Evolutionary conservation across 148 eudicot species (phyloP).

Genomic region (Beta vulgaris): DNA sequence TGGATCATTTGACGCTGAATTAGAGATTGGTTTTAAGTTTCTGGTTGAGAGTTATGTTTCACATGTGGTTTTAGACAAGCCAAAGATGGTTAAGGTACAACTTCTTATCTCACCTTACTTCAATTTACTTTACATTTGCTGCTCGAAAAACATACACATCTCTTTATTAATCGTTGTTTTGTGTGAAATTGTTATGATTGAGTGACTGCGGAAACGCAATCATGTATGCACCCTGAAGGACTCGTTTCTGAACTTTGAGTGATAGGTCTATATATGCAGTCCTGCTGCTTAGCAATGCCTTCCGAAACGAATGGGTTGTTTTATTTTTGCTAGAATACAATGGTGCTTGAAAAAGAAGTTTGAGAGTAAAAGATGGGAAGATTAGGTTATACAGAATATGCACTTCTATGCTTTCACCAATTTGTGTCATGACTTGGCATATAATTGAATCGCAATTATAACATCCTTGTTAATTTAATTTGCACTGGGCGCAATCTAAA

Average conservation of each 20-base stretch:
- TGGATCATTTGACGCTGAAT: constrained; percentile 90
- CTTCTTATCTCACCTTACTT: neutral
- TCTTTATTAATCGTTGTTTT: neutral
- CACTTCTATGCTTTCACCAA: neutral
- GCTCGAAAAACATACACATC: neutral
- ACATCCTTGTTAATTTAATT: no score
- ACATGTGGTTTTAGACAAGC: constrained; percentile 65
- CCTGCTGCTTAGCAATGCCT: neutral
- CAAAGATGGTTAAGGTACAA: constrained; percentile 60
- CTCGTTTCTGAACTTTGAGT: neutral
- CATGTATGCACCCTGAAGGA: neutral
- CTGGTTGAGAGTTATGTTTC: constrained; percentile 86
- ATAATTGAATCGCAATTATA: no score
- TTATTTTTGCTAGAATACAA: neutral
- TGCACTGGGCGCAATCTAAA: no score
- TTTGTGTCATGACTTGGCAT: no score
- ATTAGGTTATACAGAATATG: neutral
- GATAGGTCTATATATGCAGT: neutral
- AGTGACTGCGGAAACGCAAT: neutral
- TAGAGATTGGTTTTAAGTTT: constrained; percentile 85
- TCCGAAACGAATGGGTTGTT: neutral
- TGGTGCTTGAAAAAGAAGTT: neutral
- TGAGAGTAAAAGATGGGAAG: neutral
- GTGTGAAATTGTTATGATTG: neutral
- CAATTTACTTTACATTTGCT: neutral